Conservation (phyloP, 371 early-diverging fungal species). For the Fennellomyces sp. region DNA sequence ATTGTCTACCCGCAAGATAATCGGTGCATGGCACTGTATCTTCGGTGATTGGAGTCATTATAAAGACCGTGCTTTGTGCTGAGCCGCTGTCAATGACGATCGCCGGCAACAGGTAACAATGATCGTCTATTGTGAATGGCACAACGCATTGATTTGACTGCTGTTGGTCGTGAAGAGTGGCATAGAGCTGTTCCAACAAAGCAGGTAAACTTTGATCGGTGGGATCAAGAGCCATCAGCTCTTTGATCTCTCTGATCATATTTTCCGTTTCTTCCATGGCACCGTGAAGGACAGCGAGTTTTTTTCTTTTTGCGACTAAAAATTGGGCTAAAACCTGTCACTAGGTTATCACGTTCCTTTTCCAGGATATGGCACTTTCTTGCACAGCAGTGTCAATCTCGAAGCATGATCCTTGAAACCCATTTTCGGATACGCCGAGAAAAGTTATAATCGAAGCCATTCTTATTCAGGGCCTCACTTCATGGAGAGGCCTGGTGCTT, state of each 20-base stretch:
- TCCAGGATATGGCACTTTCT: no score
- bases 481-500: no score
- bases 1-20: not conserved
- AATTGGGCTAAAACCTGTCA: no score
- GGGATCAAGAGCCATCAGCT: constrained; percentile 14
- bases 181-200: constrained; percentile 12
- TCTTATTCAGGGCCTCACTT: no score
- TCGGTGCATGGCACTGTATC: constrained; percentile 24
- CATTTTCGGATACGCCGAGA: no score
- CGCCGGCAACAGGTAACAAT: constrained; percentile 7
- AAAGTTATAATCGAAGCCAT: no score
- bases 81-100: not conserved
- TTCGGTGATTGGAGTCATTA: constrained; percentile 23
- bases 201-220: constrained; percentile 8
- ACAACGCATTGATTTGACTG: constrained; percentile 10
- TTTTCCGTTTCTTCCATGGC: constrained; percentile 11
- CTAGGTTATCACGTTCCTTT: no score
- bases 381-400: no score
- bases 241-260: constrained; percentile 18
- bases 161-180: not conserved
- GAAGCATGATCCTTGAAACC: no score
- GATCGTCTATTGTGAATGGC: constrained; percentile 1
- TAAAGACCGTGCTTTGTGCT: constrained; percentile 12
- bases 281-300: not conserved
- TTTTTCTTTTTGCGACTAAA: no score